A percentile compares a stretch with the other conserved stretches of the same genome.
phyloP scores from a whole-genome alignment of 768 basidiomycete genomes.

The Hygrophorus pudorinus region DNA sequence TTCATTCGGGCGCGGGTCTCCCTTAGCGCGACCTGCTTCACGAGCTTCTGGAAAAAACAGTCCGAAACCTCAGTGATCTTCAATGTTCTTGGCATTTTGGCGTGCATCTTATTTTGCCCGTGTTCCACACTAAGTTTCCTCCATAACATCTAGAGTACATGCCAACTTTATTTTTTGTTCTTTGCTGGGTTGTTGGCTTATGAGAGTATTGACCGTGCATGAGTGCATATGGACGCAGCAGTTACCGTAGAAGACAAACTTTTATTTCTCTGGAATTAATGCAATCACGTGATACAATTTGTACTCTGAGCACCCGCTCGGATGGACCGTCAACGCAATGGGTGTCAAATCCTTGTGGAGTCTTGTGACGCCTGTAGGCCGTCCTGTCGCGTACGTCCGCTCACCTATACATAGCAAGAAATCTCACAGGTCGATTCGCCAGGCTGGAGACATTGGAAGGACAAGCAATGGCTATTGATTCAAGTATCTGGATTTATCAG shows the following conservation, averaged over 20 bases:
- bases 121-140: neutral
- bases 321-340: slow-evolving; percentile 34
- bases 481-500: slow-evolving; percentile 99
- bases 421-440: slow-evolving; percentile 5
- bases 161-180: slow-evolving; percentile 5
- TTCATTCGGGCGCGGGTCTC: slow-evolving; percentile 49
- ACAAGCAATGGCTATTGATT: slow-evolving; percentile 95
- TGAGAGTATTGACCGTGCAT: neutral
- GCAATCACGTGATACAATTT: neutral
- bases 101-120: neutral
- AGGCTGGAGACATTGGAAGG: slow-evolving; percentile 93
- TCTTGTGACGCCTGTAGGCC: slow-evolving; percentile 84
- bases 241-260: no score
- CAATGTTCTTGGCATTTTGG: slow-evolving; percentile 5
- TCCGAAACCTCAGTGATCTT: slow-evolving; percentile 20
- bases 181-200: neutral
- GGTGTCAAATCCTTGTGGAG: slow-evolving; percentile 97
- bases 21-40: slow-evolving; percentile 26
- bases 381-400: slow-evolving; percentile 74
- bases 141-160: neutral
- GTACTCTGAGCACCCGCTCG: no score
- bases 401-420: neutral
- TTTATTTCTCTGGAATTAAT: neutral
- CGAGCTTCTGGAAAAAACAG: slow-evolving; percentile 24
- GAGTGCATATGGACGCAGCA: neutral